Percentiles rank a stretch among this genome's conserved stretches.
These are phyloP conservation scores for rapeseed (Brassica napus) DNA, from an alignment of 345 rosid species.

Conservation along the genomic window DNA sequence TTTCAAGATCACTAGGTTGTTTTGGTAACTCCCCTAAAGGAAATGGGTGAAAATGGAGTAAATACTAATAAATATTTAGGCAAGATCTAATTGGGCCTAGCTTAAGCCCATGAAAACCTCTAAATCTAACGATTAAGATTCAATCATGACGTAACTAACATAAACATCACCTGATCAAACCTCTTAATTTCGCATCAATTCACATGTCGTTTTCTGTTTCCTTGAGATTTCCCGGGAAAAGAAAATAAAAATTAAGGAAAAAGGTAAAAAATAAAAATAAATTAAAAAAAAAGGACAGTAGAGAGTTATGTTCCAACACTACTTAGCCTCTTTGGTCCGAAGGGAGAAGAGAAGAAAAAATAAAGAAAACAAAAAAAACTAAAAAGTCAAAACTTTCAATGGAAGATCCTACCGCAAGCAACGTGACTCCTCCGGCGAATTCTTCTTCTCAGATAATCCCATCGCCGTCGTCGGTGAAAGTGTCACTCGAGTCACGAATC, in stretches of 20 bases:
- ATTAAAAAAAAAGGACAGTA: conserved; percentile 27
- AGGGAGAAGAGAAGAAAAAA: neutral
- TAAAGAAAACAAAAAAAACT: neutral
- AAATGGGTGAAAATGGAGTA: conserved; percentile 12
- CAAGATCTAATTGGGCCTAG: conserved; percentile 21
- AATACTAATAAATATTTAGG: conserved; percentile 8
- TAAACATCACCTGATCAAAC: conserved; percentile 23
- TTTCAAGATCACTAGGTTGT: neutral
- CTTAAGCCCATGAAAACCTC: conserved; percentile 18
- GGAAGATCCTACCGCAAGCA: conserved; percentile 44
- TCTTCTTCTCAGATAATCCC: conserved; percentile 9
- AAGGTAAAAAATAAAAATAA: neutral
- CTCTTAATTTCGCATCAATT: conserved; percentile 28
- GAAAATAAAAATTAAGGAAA: neutral
- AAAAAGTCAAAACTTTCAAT: conserved; percentile 34
- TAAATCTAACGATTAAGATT: conserved; percentile 17
- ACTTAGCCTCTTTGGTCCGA: conserved; percentile 19
- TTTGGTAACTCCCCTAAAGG: neutral
- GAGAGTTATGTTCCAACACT: neutral
- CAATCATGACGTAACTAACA: conserved; percentile 9
- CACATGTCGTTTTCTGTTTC: conserved; percentile 43
- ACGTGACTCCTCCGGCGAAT: conserved; percentile 30
- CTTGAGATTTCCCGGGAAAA: conserved; percentile 46
- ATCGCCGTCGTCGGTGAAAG: conserved; percentile 44
- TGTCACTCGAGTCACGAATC: conserved; percentile 52